These are phyloP conservation scores for Globisporangium viniferum DNA, from an alignment of 352 stramenopile species.

Conservation along the genomic window DNA sequence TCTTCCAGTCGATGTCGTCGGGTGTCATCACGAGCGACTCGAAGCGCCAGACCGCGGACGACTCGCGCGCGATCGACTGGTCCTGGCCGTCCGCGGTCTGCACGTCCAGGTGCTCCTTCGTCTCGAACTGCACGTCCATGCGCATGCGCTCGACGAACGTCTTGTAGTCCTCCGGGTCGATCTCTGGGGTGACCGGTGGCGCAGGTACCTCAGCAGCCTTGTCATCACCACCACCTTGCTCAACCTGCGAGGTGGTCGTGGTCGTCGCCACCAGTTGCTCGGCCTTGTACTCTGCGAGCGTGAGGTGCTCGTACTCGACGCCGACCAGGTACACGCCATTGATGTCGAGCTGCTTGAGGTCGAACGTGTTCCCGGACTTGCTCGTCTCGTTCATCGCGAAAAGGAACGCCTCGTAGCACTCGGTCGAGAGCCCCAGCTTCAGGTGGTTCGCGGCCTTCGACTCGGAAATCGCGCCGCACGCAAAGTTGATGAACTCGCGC, in stretches of 20 bases:
- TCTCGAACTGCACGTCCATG: constrained; percentile 38
- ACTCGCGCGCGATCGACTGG: constrained; percentile 29
- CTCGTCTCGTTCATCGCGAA: constrained; percentile 53
- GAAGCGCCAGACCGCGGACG: constrained; percentile 39
- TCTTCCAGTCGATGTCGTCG: constrained; percentile 65
- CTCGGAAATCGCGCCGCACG: constrained; percentile 34
- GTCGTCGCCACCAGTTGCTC: constrained; percentile 26
- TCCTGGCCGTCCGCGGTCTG: constrained; percentile 23
- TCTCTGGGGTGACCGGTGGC: constrained; percentile 10
- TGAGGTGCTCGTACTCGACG: constrained; percentile 46
- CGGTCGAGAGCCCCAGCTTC: constrained; percentile 27
- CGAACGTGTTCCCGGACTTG: constrained; percentile 43
- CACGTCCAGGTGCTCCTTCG: constrained; percentile 41
- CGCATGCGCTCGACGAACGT: constrained; percentile 38
- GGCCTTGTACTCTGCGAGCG: constrained; percentile 39
- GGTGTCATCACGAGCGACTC: constrained; percentile 55
- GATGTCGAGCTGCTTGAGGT: constrained; percentile 51
- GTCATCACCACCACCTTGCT: constrained; percentile 7
- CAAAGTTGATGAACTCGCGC: constrained; percentile 48
- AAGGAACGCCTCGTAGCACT: constrained; percentile 50
- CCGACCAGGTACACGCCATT: constrained; percentile 40
- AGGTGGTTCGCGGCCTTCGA: constrained; percentile 22
- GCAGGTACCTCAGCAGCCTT: constrained; percentile 11
- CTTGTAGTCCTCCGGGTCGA: constrained; percentile 25
- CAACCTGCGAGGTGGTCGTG: constrained; percentile 1